A percentile compares a stretch with the other conserved stretches of the same genome.
phyloP scores from a whole-genome alignment of 176 grass and related monocot species.

The Aegilops sharonensis region DNA sequence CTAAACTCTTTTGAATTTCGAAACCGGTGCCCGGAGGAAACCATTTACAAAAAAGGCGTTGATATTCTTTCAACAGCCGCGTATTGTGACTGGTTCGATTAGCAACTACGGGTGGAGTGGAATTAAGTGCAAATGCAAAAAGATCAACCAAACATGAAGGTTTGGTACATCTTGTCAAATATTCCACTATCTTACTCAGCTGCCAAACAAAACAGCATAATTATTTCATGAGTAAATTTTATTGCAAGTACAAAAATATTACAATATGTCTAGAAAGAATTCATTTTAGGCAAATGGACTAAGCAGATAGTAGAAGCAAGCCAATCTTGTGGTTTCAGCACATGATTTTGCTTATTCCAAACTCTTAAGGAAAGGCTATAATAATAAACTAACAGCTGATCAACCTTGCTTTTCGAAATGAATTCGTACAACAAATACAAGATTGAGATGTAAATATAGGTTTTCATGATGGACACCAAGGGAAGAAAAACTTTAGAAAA shows the following conservation, averaged over 20 bases:
- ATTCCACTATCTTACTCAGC: slow-evolving; percentile 64
- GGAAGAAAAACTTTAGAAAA: background rate
- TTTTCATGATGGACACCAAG: background rate
- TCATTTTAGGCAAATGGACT: background rate
- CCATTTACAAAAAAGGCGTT: slow-evolving; percentile 62
- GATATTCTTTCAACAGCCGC: slow-evolving; percentile 77
- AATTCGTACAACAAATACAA: background rate
- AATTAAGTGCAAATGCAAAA: slow-evolving; percentile 55
- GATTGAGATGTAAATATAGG: background rate
- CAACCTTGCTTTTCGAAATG: background rate
- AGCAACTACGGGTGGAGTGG: slow-evolving; percentile 51
- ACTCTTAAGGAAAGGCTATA: background rate
- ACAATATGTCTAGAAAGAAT: background rate
- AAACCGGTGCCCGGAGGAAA: slow-evolving; percentile 22
- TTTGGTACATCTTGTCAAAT: slow-evolving; percentile 63
- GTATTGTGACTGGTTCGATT: slow-evolving; percentile 60
- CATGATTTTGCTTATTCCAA: background rate
- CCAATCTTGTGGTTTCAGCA: background rate
- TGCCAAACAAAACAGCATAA: slow-evolving; percentile 34
- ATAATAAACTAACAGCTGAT: background rate
- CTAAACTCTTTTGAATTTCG: slow-evolving; percentile 36
- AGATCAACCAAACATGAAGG: slow-evolving; percentile 66
- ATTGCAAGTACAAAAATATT: background rate
- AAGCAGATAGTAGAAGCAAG: background rate
- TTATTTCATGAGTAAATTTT: slow-evolving; percentile 2